Conservation (phyloP, 345 rosid species). For the Camelina laxa region DNA sequence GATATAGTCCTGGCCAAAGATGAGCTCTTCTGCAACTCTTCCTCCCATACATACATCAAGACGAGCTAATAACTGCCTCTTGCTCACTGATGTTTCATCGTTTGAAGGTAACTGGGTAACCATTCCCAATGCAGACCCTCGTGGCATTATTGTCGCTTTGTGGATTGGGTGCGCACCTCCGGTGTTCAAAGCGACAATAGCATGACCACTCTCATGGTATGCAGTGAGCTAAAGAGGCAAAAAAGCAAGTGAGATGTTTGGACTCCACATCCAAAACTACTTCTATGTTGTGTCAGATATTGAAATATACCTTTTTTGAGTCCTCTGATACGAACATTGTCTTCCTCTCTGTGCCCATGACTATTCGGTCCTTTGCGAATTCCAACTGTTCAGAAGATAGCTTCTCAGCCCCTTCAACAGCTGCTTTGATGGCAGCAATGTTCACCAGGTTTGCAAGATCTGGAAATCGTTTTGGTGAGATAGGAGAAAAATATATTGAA, state of each 20-base stretch:
- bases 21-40: slow-evolving; percentile 98
- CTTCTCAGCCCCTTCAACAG: slow-evolving; percentile 93
- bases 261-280: not conserved
- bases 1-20: slow-evolving; percentile 84
- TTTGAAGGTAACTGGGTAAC: slow-evolving; percentile 95
- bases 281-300: not conserved
- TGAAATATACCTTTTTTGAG: slow-evolving; percentile 77
- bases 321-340: slow-evolving; percentile 97
- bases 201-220: slow-evolving; percentile 99
- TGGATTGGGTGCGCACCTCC: slow-evolving; percentile 96
- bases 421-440: slow-evolving; percentile 98
- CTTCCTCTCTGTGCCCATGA: slow-evolving; percentile 98
- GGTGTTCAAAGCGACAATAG: slow-evolving; percentile 89
- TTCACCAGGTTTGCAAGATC: slow-evolving; percentile 98
- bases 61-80: slow-evolving; percentile 92
- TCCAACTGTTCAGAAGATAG: slow-evolving; percentile 76
- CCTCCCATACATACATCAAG: slow-evolving; percentile 99
- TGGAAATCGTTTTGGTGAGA: slow-evolving; percentile 38
- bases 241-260: slow-evolving; percentile 24
- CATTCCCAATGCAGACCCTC: slow-evolving; percentile 99
- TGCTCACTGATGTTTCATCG: slow-evolving; percentile 96
- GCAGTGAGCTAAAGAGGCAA: slow-evolving; percentile 78
- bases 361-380: slow-evolving; percentile 90
- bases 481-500: slow-evolving; percentile 7
- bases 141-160: slow-evolving; percentile 98